Evolutionary conservation across 2,329 filamentous ascomycete species (phyloP).

Genomic region (Catunica adiposa): DNA sequence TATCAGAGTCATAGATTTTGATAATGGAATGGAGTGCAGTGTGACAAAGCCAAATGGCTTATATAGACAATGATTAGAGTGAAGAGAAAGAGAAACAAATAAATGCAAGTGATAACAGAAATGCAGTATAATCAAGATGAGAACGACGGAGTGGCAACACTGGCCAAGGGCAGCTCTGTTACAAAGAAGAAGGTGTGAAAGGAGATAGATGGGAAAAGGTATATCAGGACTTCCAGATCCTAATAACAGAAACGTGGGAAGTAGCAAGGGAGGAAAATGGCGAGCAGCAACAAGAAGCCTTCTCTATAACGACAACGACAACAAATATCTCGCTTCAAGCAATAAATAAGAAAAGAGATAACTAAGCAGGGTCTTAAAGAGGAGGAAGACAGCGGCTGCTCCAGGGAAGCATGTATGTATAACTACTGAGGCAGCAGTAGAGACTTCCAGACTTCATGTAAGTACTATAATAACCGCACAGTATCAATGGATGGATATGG

Average conservation of each 20-base stretch:
- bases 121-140: no score
- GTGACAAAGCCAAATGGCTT: no score
- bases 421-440: background rate
- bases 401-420: background rate
- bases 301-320: background rate
- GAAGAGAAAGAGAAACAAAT: background rate
- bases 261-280: background rate
- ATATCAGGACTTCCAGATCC: conserved; percentile 4
- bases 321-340: background rate
- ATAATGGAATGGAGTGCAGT: background rate
- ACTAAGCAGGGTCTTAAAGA: background rate
- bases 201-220: background rate
- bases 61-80: background rate
- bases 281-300: no score
- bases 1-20: background rate
- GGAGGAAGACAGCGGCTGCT: background rate
- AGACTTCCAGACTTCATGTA: conserved; percentile 1
- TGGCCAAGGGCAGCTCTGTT: background rate
- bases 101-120: background rate
- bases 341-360: background rate
- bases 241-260: background rate
- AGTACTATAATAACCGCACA: background rate
- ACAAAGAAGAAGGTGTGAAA: background rate
- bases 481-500: background rate
- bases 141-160: background rate